These are phyloP conservation scores for Malus hybrid DNA, from an alignment of 331 rosid species.

Conservation along the genomic window DNA sequence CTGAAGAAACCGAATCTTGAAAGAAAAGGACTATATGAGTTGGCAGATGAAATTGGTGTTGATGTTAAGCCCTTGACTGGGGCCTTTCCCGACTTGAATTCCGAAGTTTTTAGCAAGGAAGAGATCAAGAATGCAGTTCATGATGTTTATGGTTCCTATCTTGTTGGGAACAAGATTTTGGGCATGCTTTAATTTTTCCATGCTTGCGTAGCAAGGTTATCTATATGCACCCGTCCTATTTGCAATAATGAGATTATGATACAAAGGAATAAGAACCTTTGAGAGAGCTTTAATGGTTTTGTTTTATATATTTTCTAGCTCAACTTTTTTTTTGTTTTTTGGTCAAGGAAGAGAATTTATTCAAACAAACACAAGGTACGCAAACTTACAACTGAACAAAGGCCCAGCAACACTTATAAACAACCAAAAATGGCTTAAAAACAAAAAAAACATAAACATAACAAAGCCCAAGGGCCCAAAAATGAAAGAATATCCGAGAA, in stretches of 20 bases:
- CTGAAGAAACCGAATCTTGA: background rate
- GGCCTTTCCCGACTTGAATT: background rate
- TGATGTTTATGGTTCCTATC: background rate
- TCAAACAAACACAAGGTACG: too few species aligned
- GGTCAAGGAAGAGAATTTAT: too few species aligned
- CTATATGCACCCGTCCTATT: background rate
- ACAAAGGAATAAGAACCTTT: background rate
- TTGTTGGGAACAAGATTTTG: background rate
- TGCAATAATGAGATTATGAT: background rate
- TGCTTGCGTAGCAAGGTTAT: background rate
- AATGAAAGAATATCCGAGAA: too few species aligned
- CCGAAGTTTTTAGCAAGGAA: background rate
- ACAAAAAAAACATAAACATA: too few species aligned
- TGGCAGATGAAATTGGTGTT: constrained; percentile 7
- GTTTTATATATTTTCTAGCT: too few species aligned
- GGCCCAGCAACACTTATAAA: too few species aligned
- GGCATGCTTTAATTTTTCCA: background rate
- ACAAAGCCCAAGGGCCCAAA: too few species aligned
- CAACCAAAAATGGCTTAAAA: too few species aligned
- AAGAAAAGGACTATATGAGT: background rate
- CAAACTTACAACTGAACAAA: too few species aligned
- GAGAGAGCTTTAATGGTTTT: too few species aligned
- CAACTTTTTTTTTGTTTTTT: too few species aligned
- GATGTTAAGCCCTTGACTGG: background rate
- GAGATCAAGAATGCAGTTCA: background rate